Evolutionary conservation across 1,139 yeast species (phyloP).

Genomic region (Blastobotrys raffinosifermentans): DNA sequence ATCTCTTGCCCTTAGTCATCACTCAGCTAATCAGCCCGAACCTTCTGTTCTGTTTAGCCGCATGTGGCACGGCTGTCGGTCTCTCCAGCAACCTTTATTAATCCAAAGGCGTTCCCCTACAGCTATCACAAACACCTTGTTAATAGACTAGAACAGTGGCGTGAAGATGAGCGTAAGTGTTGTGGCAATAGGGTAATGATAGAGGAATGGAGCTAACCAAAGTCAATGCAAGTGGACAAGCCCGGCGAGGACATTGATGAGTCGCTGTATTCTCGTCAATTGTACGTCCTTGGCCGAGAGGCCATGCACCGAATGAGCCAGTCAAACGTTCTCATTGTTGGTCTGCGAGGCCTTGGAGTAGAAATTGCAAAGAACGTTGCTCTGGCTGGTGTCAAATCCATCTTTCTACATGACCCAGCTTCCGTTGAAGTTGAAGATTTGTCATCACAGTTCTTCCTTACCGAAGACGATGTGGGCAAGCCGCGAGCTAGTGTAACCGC

Average conservation of each 20-base stretch:
- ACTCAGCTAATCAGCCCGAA: too few species aligned
- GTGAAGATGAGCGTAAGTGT: too few species aligned
- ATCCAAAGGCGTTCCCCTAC: too few species aligned
- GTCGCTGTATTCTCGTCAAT: conserved; percentile 89
- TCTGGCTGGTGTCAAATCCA: conserved; percentile 92
- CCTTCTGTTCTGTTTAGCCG: too few species aligned
- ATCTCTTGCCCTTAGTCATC: too few species aligned
- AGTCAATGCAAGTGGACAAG: conserved; percentile 32
- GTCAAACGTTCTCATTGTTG: conserved; percentile 82
- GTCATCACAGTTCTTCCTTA: conserved; percentile 82
- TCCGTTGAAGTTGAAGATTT: conserved; percentile 64
- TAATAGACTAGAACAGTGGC: too few species aligned
- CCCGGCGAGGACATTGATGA: conserved; percentile 73
- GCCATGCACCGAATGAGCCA: conserved; percentile 97
- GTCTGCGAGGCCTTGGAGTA: conserved; percentile 85
- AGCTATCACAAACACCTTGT: too few species aligned
- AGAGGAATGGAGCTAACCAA: too few species aligned
- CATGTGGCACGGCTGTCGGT: too few species aligned
- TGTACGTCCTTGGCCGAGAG: conserved; percentile 88
- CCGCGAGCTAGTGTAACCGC: conserved; percentile 71
- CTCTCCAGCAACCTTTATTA: too few species aligned
- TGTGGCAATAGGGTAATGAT: too few species aligned
- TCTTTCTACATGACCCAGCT: conserved; percentile 80
- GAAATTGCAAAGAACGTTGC: conserved; percentile 97
- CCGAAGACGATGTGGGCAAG: conserved; percentile 63